These are phyloP conservation scores for Batkoa obscura DNA, from an alignment of 371 early-diverging fungal genomes.

Conservation along the genomic window DNA sequence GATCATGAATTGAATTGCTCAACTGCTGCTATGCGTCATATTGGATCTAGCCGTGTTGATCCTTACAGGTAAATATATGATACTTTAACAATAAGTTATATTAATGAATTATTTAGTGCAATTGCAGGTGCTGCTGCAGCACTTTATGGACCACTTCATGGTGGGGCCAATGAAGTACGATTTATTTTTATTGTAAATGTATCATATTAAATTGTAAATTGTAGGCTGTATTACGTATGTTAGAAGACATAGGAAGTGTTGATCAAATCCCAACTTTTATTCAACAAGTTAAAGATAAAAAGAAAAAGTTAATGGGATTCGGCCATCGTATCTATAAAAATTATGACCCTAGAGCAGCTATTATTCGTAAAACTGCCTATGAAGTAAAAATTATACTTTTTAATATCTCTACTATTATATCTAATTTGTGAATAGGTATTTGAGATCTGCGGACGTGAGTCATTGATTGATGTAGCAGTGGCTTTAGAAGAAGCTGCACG, in stretches of 20 bases:
- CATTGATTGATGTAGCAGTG: conserved; percentile 33
- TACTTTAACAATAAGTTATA: background rate
- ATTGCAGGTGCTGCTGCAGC: conserved; percentile 12
- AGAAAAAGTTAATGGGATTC: conserved; percentile 33
- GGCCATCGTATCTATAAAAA: conserved; percentile 32
- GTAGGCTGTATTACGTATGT: conserved; percentile 29
- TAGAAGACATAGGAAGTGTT: conserved; percentile 25
- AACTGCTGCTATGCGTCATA: conserved; percentile 38
- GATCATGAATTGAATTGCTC: conserved; percentile 29
- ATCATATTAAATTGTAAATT: too few relatives aligned
- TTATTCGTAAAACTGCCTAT: conserved; percentile 24
- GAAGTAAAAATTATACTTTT: conserved; percentile 9
- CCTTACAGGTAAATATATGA: conserved; percentile 22
- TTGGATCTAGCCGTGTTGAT: conserved; percentile 28
- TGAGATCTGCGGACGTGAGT: conserved; percentile 28
- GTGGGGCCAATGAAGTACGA: conserved; percentile 24
- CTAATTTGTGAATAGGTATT: conserved; percentile 10
- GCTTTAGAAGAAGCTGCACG: conserved; percentile 24
- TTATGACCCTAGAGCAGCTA: conserved; percentile 29
- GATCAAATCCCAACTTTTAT: conserved; percentile 27
- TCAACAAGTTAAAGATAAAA: conserved; percentile 23
- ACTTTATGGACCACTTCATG: conserved; percentile 33
- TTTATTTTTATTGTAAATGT: conserved; percentile 13
- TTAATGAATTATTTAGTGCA: conserved; percentile 1
- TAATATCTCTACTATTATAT: too few relatives aligned